Percentiles rank a stretch among this genome's conserved stretches.
Evolutionary conservation across 75 land plant genomes (phyloP).

Genomic region (Pinus taeda): DNA sequence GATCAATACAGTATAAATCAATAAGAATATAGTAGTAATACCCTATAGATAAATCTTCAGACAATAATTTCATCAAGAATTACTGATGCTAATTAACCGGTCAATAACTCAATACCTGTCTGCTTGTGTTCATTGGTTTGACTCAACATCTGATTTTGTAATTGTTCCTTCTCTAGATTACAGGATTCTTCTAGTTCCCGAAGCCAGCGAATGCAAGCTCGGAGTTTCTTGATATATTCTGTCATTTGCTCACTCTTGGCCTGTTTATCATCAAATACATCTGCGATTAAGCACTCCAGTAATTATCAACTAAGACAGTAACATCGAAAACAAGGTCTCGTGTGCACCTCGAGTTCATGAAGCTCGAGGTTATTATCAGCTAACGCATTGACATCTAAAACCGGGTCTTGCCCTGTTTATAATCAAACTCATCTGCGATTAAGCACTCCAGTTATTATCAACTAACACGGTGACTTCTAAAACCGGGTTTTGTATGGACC

Average conservation of each 20-base stretch:
- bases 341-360: too few relatives aligned
- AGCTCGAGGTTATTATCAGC: too few relatives aligned
- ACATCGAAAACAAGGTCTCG: neutral
- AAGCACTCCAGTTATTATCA: neutral
- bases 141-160: conserved; percentile 23
- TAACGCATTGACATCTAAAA: too few relatives aligned
- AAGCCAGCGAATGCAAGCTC: conserved; percentile 75
- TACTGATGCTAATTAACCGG: neutral
- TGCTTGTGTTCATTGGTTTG: neutral
- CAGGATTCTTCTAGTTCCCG: conserved; percentile 59
- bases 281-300: neutral
- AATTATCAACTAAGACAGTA: neutral
- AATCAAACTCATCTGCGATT: neutral
- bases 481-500: too few relatives aligned
- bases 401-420: conserved; percentile 56
- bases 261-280: conserved; percentile 29
- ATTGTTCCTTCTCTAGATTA: conserved; percentile 44
- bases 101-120: neutral
- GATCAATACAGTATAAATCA: neutral
- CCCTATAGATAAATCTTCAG: neutral
- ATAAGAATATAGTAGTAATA: neutral
- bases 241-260: conserved; percentile 80
- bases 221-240: conserved; percentile 80
- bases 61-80: neutral
- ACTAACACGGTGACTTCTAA: neutral